Evolutionary conservation across 2,329 filamentous ascomycete genomes (phyloP).

Genomic region (Aquanectria penicillioides): DNA sequence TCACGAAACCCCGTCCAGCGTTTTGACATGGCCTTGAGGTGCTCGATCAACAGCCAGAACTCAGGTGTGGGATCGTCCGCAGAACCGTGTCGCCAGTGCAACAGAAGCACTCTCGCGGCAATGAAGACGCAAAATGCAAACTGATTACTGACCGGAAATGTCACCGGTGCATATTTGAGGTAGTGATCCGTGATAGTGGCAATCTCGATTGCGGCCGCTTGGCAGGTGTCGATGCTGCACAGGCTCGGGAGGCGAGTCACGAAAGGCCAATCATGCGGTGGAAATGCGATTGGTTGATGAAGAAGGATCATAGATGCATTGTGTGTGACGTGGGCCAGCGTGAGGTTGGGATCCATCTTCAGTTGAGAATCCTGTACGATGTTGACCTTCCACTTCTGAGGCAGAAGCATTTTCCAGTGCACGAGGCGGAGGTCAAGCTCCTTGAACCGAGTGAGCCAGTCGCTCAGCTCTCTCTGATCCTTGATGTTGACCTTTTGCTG

Average conservation of each 20-base stretch:
- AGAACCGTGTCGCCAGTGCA: constrained; percentile 42
- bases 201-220: constrained; percentile 53
- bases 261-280: constrained; percentile 46
- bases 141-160: constrained; percentile 45
- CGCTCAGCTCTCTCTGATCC: constrained; percentile 47
- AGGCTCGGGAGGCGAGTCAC: constrained; percentile 50
- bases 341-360: constrained; percentile 58
- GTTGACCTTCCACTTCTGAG: constrained; percentile 35
- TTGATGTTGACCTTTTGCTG: constrained; percentile 51
- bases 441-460: constrained; percentile 56
- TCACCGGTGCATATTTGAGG: constrained; percentile 44
- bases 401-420: constrained; percentile 40
- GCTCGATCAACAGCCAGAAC: constrained; percentile 38
- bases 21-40: constrained; percentile 34
- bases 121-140: constrained; percentile 57
- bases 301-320: constrained; percentile 58
- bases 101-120: constrained; percentile 50
- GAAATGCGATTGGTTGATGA: constrained; percentile 57
- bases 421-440: constrained; percentile 55
- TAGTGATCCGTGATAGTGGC: constrained; percentile 55
- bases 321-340: constrained; percentile 57
- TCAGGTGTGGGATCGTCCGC: constrained; percentile 31
- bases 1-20: constrained; percentile 29
- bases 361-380: constrained; percentile 18
- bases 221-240: constrained; percentile 56